phyloP scores from a whole-genome alignment of 306 rosid species.

The Geum urbanum region DNA sequence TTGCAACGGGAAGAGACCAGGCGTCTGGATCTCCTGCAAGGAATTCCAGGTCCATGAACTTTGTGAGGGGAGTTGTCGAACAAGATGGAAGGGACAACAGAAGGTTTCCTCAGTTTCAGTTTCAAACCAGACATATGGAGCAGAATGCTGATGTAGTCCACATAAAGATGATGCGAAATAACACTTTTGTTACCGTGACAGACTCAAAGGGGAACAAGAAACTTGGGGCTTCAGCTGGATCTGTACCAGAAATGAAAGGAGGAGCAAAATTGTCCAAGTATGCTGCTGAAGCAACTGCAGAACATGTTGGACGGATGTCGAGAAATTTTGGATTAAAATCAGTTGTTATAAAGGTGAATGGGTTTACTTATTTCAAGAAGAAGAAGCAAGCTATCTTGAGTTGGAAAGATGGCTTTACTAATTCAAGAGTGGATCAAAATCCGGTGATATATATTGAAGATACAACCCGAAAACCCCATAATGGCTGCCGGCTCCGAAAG shows the following conservation, averaged over 20 bases:
- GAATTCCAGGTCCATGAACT: slow-evolving; percentile 14
- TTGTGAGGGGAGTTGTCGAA: slow-evolving; percentile 53
- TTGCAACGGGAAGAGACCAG: slow-evolving; percentile 20
- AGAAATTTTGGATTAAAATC: slow-evolving; percentile 61
- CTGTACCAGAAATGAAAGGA: slow-evolving; percentile 57
- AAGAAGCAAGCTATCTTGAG: slow-evolving; percentile 68
- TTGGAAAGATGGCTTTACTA: slow-evolving; percentile 68
- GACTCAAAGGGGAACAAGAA: slow-evolving; percentile 68
- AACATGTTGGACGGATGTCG: slow-evolving; percentile 66
- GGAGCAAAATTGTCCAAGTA: slow-evolving; percentile 61
- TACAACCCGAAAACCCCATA: slow-evolving; percentile 60
- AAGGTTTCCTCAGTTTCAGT: slow-evolving; percentile 18
- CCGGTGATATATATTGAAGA: slow-evolving; percentile 70
- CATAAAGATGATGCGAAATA: slow-evolving; percentile 63
- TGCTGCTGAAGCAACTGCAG: slow-evolving; percentile 72
- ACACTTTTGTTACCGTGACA: slow-evolving; percentile 67
- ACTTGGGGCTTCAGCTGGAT: slow-evolving; percentile 60
- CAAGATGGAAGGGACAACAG: slow-evolving; percentile 31
- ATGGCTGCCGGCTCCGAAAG: slow-evolving; percentile 63
- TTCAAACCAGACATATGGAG: slow-evolving; percentile 21
- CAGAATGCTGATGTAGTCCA: slow-evolving; percentile 74
- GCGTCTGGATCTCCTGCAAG: slow-evolving; percentile 13
- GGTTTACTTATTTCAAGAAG: slow-evolving; percentile 62
- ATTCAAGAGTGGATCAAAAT: slow-evolving; percentile 39
- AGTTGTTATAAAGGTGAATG: slow-evolving; percentile 74